Evolutionary conservation across 129 eudicot species (phyloP), one percentile per base, ranked within the genome.

Genomic region (Lactuca saligna): DNA sequence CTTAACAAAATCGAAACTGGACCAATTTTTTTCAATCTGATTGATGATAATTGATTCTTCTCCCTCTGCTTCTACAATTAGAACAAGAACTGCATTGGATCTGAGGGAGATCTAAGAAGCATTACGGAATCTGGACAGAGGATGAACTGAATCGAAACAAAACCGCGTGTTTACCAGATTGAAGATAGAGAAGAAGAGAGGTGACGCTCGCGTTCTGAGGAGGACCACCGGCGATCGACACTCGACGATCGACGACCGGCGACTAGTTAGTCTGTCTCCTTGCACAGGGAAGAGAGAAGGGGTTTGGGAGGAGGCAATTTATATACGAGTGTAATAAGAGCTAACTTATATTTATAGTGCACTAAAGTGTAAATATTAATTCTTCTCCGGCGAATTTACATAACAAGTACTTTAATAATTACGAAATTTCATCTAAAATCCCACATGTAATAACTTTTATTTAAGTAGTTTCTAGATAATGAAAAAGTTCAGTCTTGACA

Each of bases 51-150:
- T 46, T n/a, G 32, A 63, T 63, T 41, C 12, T 38, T 25, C 17
- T 62, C 15, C 33, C 49, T 54, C 37, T 51, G 32, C 3, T 6
- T 53, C 38, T 5, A 16, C 34, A 14, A 41, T 44, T 11, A 48
- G 42, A 3, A 7, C 35, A 29, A 16, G 13, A 17, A 32, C 6
- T 54, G 74, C 15, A 54, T 51, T 63, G 65, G 70, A 77, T 77
- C 75, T 70, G 77, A 57, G 44, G 53, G 81, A 70, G 81, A 77
- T 77, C 72, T 42, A 14, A 16, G 81, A 29, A 53, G 81, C 81
- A 69, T 77, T 65, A 54, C 59, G 60, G 60, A 54, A 63, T 75
- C 39, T 62, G 20, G 39, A 41, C 37, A 53, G 63, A 17, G 63
- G 59, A 54, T 51, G 31, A 60, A 51, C 8, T 51, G 55, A 62